These are phyloP conservation scores for Apiotrichum mycotoxinovorans DNA, from an alignment of 1,284 basidiomycete genomes.

Conservation along the genomic window DNA sequence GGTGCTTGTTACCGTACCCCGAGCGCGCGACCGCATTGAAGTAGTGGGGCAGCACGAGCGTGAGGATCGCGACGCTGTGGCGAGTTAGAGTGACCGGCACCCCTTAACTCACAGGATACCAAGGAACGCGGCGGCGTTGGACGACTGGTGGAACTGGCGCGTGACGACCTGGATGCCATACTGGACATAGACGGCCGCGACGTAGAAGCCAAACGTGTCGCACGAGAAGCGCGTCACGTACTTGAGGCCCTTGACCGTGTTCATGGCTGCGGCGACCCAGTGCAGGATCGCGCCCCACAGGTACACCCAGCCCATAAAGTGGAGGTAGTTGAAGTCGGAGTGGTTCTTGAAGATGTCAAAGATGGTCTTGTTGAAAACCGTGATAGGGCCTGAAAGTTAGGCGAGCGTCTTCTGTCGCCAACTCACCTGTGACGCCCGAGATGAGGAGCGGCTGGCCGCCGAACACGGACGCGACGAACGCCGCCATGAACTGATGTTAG, in stretches of 20 bases:
- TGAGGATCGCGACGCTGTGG: constrained; percentile 66
- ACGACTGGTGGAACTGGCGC: constrained; percentile 60
- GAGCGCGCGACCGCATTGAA: constrained; percentile 66
- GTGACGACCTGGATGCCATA: constrained; percentile 80
- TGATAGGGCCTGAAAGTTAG: constrained; percentile 65
- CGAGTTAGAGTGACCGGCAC: not conserved
- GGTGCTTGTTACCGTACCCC: constrained; percentile 65
- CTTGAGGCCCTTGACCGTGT: constrained; percentile 76
- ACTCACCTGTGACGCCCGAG: constrained; percentile 81
- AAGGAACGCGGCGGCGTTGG: constrained; percentile 61
- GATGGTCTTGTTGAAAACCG: constrained; percentile 87
- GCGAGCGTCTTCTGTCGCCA: not conserved
- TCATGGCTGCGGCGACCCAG: constrained; percentile 78
- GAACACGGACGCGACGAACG: constrained; percentile 84
- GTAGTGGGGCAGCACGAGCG: constrained; percentile 68
- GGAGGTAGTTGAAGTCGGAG: constrained; percentile 60
- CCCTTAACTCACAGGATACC: constrained; percentile 54
- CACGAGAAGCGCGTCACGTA: constrained; percentile 87
- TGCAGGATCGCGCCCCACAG: constrained; percentile 92
- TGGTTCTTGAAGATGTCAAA: constrained; percentile 65
- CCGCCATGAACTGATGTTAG: constrained; percentile 69
- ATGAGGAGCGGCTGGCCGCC: constrained; percentile 89
- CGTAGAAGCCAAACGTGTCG: constrained; percentile 81
- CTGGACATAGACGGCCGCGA: constrained; percentile 67
- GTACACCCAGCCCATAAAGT: constrained; percentile 88